Percentiles rank a stretch among this genome's conserved stretches.
Evolutionary conservation across 306 rosid genomes (phyloP).

Genomic region (Hippophae tibetana): DNA sequence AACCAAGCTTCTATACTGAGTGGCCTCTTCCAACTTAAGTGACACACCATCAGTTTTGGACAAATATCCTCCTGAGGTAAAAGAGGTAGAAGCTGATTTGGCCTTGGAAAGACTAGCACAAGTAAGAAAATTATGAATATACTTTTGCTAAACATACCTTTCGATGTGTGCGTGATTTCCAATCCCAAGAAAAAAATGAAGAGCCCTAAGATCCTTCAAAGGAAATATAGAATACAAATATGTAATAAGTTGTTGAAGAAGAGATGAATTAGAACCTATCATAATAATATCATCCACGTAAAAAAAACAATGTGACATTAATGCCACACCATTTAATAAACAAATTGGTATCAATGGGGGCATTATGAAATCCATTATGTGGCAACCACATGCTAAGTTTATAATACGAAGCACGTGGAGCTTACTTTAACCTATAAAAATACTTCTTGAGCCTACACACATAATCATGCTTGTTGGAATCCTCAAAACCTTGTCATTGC

Average conservation of each 20-base stretch:
- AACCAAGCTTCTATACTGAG: too few species aligned
- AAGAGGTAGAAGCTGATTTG: too few species aligned
- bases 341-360: neutral
- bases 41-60: too few species aligned
- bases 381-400: too few species aligned
- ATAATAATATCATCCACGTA: neutral
- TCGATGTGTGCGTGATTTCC: neutral
- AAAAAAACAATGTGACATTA: neutral
- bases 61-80: too few species aligned
- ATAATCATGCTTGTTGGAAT: rapidly evolving
- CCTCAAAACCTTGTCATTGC: neutral
- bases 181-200: neutral
- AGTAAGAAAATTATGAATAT: too few species aligned
- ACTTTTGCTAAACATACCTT: too few species aligned
- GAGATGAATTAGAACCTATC: neutral
- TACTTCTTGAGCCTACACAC: neutral
- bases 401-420: neutral
- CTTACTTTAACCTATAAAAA: neutral
- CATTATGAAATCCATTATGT: neutral
- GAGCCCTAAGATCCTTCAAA: neutral
- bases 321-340: too few species aligned
- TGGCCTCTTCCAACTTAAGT: too few species aligned
- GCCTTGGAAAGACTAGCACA: too few species aligned
- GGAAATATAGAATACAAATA: too few species aligned
- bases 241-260: neutral